Percentiles rank a stretch among this genome's conserved stretches.
Conservation (phyloP, 2,329 filamentous ascomycete species). For the Colletotrichum tamarilloi region DNA sequence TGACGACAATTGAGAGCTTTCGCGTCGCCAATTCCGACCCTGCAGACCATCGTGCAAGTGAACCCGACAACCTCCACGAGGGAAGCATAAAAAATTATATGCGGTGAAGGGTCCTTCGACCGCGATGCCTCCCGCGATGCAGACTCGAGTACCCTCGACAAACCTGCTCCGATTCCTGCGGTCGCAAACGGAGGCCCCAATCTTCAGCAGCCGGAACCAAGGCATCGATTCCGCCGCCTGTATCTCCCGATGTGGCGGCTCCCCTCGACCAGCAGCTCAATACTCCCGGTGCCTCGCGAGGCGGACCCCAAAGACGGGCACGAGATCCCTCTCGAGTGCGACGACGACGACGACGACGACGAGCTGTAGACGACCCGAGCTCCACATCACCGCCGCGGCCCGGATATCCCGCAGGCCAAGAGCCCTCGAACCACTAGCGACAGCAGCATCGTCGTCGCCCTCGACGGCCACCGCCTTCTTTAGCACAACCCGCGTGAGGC, state of each 20-base stretch:
- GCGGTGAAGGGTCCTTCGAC: constrained; percentile 32
- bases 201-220: constrained; percentile 58
- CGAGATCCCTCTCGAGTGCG: constrained; percentile 36
- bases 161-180: constrained; percentile 78
- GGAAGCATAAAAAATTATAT: not conserved
- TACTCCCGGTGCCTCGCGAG: constrained; percentile 11
- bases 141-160: constrained; percentile 61
- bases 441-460: not conserved
- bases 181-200: constrained; percentile 71
- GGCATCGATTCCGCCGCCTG: constrained; percentile 17
- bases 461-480: constrained; percentile 37
- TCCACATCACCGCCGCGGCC: constrained; percentile 43
- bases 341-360: too few relatives aligned
- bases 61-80: not conserved
- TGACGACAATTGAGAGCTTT: constrained; percentile 4
- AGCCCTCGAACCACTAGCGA: not conserved
- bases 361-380: constrained; percentile 21
- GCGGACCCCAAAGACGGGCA: constrained; percentile 36
- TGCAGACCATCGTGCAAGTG: not conserved
- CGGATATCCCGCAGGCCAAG: constrained; percentile 18
- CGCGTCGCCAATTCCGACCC: not conserved
- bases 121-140: constrained; percentile 51
- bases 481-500: constrained; percentile 42
- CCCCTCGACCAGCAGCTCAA: constrained; percentile 14
- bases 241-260: not conserved